Evolutionary conservation across 2,329 filamentous ascomycete species (phyloP), one percentile per base, ranked within the genome.

Genomic region (Elsinoe fawcettii): DNA sequence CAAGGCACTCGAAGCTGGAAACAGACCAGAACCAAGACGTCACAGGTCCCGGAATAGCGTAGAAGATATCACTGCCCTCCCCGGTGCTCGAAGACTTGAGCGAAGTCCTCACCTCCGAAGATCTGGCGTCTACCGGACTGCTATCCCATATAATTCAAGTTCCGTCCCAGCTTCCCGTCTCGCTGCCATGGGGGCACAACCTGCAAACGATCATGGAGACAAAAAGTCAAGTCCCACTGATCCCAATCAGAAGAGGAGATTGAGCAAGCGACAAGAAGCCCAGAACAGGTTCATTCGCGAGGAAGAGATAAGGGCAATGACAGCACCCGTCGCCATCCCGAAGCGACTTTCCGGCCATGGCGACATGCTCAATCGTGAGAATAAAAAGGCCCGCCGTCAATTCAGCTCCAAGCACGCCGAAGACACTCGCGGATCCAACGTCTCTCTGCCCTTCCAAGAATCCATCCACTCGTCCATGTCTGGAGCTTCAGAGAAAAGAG

Each of bases 291-390:
- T 37, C 18, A 56, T 86, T 59, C 81, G 92, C 58, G 91, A 96
- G 71, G 88, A 88, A 61, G 90, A 96, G 72, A 90, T 96, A 67
- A 88, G 85, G 67, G 84, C 88, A 56, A 88, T 96, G 87, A 87
- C 83, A 66, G 81, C 83, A 60, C 77, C 80, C 2, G 80, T 85
- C 63, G 84, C 88, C 5, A 74, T 84, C 60, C 72, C 76, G 16
- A 79, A 77, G 55, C 81, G 87, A 54, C 78, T 84, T 5, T 75
- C 77, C 30, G 81, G 79, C 69, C 80, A 80, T 55, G 47, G 27
- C 30, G 65, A 65, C 25, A 75, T 82, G 46, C 79, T 87, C 46
- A 79, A 82, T 59, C 80, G 77, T 69, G 80, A 89, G 63, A 87
- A 80, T 67, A 86, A 83, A 70, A 84, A 83, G 67, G 76, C 81